phyloP scores from a whole-genome alignment of 352 stramenopile genomes.

The Phytophthora capsici region DNA sequence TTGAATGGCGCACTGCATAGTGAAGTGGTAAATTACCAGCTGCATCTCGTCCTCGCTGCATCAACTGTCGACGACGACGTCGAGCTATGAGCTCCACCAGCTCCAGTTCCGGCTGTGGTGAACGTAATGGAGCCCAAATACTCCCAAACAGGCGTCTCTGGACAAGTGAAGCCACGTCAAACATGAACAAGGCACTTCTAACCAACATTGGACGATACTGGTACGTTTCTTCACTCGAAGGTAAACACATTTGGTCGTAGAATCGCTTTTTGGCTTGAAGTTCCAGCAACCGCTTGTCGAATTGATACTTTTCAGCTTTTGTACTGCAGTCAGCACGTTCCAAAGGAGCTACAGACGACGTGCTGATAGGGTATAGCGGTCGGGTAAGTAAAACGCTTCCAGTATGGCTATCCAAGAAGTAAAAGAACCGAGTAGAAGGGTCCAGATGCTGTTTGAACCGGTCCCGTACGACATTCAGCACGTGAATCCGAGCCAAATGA shows the following conservation, averaged over 20 bases:
- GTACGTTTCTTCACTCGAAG: not conserved
- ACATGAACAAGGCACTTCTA: constrained; percentile 50
- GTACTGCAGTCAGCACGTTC: constrained; percentile 49
- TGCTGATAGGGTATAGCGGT: constrained; percentile 45
- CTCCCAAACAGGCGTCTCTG: constrained; percentile 49
- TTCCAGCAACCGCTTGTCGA: constrained; percentile 44
- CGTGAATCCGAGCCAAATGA: constrained; percentile 44
- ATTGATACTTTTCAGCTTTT: constrained; percentile 54
- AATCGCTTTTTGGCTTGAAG: constrained; percentile 55
- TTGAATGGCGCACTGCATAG: constrained; percentile 52
- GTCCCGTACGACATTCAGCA: constrained; percentile 40
- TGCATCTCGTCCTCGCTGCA: constrained; percentile 50
- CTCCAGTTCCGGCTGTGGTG: constrained; percentile 30
- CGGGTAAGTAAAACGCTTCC: constrained; percentile 48
- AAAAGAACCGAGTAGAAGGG: constrained; percentile 53
- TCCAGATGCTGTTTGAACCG: constrained; percentile 56
- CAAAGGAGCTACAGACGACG: constrained; percentile 44
- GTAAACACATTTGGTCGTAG: constrained; percentile 37
- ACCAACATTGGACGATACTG: constrained; percentile 36
- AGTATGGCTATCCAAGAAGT: constrained; percentile 58
- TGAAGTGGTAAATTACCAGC: constrained; percentile 61
- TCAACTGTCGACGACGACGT: constrained; percentile 57
- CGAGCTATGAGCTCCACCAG: constrained; percentile 60
- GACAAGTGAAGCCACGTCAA: constrained; percentile 47
- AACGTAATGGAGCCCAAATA: constrained; percentile 57